Conservation (phyloP, 192 early-diverging fungal species). For the Pilobolus umbonatus region DNA sequence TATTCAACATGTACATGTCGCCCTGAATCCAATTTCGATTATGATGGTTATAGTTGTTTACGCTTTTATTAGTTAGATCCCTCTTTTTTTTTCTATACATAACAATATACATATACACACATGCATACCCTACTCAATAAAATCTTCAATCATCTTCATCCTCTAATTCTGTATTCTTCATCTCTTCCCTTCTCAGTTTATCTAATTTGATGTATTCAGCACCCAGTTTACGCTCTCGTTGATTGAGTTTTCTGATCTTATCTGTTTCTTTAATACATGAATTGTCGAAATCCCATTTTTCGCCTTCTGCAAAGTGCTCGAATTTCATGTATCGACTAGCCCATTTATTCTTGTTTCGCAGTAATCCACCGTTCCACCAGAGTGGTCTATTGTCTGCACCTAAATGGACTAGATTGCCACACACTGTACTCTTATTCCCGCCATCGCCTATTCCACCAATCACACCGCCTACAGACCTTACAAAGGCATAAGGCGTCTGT, state of each 20-base stretch:
- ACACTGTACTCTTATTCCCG: constrained; percentile 28
- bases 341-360: constrained; percentile 43
- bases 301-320: constrained; percentile 34
- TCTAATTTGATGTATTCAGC: constrained; percentile 14
- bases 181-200: constrained; percentile 1
- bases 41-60: constrained; percentile 28
- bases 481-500: constrained; percentile 48
- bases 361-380: constrained; percentile 52
- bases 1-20: constrained; percentile 45
- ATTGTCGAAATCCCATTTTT: constrained; percentile 40
- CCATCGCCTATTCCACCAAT: constrained; percentile 44
- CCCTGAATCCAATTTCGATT: constrained; percentile 46
- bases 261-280: constrained; percentile 40
- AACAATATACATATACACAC: too few relatives aligned
- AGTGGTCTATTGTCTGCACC: constrained; percentile 34
- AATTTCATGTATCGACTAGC: constrained; percentile 34
- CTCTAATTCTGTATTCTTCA: too few relatives aligned
- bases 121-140: too few relatives aligned
- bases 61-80: constrained; percentile 21
- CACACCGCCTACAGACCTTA: constrained; percentile 42
- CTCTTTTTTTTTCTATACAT: constrained; percentile 11
- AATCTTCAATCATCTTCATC: too few relatives aligned
- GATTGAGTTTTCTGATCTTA: constrained; percentile 12
- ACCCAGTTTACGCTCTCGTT: constrained; percentile 8
- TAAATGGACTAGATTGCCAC: constrained; percentile 44